Base-by-base conservation (phyloP, 2,329 filamentous ascomycete genomes). In the Colletotrichum nymphaeae region DNA sequence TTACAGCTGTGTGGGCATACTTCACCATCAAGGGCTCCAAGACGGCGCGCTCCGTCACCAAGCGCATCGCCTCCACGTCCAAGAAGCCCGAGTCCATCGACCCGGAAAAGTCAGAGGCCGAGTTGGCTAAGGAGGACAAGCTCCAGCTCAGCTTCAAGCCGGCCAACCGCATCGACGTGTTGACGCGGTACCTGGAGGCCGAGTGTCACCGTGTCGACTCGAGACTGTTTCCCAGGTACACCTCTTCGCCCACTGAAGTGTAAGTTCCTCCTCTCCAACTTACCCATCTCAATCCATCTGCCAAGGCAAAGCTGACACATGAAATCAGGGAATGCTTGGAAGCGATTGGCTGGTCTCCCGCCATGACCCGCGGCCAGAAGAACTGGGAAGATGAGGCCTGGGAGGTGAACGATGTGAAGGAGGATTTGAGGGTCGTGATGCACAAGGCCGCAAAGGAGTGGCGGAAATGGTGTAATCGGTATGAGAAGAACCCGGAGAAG, bases 1-100 rank as follows among this genome's bases (percentile, higher is more conserved):
- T 1, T 0, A 2, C 26, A 73, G 70, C 70, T 7, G 67, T 73
- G 12, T 73, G 70, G 70, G 70, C 70, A 3, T 73, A 73, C 60
- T 70, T 73, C 66, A 73, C 70, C 26, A 73, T 73, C 60, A 73
- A 70, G 56, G 70, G 70, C 49, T 64, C 70, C 55, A 73, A 73
- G 59, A 73, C 70, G 4, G 70, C 70, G 6, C 70, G 70, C 9
- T 73, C 70, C 14, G 70, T 73, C 16, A 73, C 70, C 7, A 73
- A 73, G 22, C 66, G 70, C 37, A 63, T 73, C 32, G 28, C 70
- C 4, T 73, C 70, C 11, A 60, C 66, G 7, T 73, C 70, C 32
- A 46, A 73, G 55, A 64, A 70, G 22, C 70, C 70, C 67, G 70
- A 73, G 55, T 60, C 67, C 3, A 65, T 73, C 59, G 67, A 73